Base-by-base conservation (phyloP, 208 protist genomes). In the Spongospora subterranea region DNA sequence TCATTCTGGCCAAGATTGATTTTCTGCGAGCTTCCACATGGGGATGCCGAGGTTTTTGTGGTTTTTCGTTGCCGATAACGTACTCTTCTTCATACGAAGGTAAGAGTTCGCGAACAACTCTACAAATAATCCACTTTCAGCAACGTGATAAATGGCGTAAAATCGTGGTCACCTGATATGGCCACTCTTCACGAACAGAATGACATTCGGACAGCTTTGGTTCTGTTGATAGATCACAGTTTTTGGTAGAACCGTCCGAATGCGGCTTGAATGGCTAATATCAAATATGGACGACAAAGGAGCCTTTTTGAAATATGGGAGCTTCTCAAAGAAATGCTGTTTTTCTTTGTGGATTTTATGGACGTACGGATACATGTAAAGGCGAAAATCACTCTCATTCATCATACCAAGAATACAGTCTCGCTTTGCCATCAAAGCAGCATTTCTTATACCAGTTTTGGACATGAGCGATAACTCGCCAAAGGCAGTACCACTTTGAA, bases 381-480 rank as follows among this genome's bases (percentile, higher is more conserved):
- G 35, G 6, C 71, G 6, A n/a, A 82, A 82, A 43, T 35, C n/a
- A 6, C 6, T 6, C 13, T 43, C 35, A 40, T 82, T n/a, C 35
- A 82, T 6, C 35, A 82, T 13, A n/a, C 71, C 71, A 35, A 82
- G 71, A 82, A 82, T 43, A n/a, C 71, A 82, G n/a, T 82, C 71
- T 13, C 71, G 71, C 35, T 82, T 82, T 13, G 71, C 71, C 35
- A 82, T 82, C 71, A 82, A 43, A 20, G 17, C 71, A 43, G 71
- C 71, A 82, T 82, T 6, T 35, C 71, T 6, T 20, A 39, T 82
- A 6, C 71, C 71, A 35, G 6, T n/a, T 39, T 6, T 20, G 17
- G n/a, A 43, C 71, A 82, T 82, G 17, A 82, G 71, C 40, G 71
- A 82, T n/a, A 82, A n/a, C 40, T 82, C 71, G n/a, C 71, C 71